A percentile compares a stretch with the other conserved stretches of the same genome.
Evolutionary conservation across 169 alveolate genomes (phyloP).

Genomic region (Plasmodium malariae): DNA sequence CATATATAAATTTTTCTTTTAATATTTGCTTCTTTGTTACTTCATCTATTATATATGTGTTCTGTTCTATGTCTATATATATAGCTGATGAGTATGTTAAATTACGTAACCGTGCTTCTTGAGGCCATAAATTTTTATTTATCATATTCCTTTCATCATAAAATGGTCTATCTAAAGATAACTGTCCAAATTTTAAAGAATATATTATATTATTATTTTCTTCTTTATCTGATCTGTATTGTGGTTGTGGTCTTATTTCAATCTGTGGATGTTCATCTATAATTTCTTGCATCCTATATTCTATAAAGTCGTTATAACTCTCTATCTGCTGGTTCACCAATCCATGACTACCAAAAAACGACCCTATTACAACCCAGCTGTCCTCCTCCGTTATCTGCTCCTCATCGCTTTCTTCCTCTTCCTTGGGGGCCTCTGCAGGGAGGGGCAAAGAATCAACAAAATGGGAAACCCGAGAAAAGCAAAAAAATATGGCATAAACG

Average conservation of each 20-base stretch:
- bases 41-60: constrained; percentile 87
- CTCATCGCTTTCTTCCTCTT: not conserved
- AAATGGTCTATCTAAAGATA: constrained; percentile 94
- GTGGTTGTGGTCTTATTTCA: constrained; percentile 92
- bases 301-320: constrained; percentile 96
- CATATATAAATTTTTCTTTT: constrained; percentile 86
- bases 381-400: constrained; percentile 66
- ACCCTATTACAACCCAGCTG: constrained; percentile 79
- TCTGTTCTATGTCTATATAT: constrained; percentile 91
- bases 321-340: constrained; percentile 97
- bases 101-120: constrained; percentile 97
- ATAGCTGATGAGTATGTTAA: constrained; percentile 92
- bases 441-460: not conserved
- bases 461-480: no score
- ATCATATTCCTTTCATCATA: constrained; percentile 94
- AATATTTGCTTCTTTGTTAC: constrained; percentile 81
- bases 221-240: constrained; percentile 91
- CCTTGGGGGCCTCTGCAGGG: not conserved
- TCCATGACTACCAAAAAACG: constrained; percentile 92
- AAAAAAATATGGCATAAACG: no score
- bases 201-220: constrained; percentile 88
- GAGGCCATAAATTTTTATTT: constrained; percentile 94
- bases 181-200: constrained; percentile 94
- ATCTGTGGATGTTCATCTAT: constrained; percentile 95
- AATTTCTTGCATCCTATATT: constrained; percentile 95